Percentiles rank a stretch among this genome's conserved stretches.
Evolutionary conservation across 2,329 filamentous ascomycete genomes (phyloP).

Genomic region (Cercospora beticola): DNA sequence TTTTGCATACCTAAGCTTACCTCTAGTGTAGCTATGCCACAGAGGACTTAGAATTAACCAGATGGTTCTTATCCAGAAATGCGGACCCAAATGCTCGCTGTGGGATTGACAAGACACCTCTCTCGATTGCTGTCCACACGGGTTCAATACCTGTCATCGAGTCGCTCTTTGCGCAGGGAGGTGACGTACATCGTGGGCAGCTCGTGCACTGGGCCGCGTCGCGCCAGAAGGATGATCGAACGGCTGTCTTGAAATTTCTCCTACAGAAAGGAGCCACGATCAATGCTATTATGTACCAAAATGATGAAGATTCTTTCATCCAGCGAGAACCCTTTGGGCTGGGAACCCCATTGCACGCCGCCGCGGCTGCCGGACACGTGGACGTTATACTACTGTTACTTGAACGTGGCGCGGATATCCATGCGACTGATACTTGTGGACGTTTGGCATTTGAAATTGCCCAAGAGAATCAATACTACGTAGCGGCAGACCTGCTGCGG

Average conservation of each 20-base stretch:
- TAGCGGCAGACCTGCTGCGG: slow-evolving; percentile 4
- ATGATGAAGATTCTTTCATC: slow-evolving; percentile 6
- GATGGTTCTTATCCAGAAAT: slow-evolving; percentile 17
- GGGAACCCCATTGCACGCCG: slow-evolving; percentile 12
- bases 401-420: slow-evolving; percentile 3
- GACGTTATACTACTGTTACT: slow-evolving; percentile 12
- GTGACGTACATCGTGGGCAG: slow-evolving; percentile 12
- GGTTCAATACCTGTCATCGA: slow-evolving; percentile 17
- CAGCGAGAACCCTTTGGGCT: slow-evolving; percentile 10
- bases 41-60: slow-evolving; percentile 8
- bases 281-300: slow-evolving; percentile 15
- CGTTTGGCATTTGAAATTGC: slow-evolving; percentile 5
- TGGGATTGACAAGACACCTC: slow-evolving; percentile 20
- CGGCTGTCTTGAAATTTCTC: slow-evolving; percentile 2
- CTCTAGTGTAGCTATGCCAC: not conserved
- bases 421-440: slow-evolving; percentile 3
- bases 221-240: slow-evolving; percentile 9
- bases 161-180: slow-evolving; percentile 14
- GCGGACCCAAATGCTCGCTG: slow-evolving; percentile 24
- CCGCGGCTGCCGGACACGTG: slow-evolving; percentile 1
- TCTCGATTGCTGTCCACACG: slow-evolving; percentile 16
- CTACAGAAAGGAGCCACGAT: slow-evolving; percentile 10
- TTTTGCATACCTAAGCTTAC: not conserved
- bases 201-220: slow-evolving; percentile 19
- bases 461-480: not conserved